Conservation (phyloP, 768 basidiomycete genomes). For the Suillus placidus region DNA sequence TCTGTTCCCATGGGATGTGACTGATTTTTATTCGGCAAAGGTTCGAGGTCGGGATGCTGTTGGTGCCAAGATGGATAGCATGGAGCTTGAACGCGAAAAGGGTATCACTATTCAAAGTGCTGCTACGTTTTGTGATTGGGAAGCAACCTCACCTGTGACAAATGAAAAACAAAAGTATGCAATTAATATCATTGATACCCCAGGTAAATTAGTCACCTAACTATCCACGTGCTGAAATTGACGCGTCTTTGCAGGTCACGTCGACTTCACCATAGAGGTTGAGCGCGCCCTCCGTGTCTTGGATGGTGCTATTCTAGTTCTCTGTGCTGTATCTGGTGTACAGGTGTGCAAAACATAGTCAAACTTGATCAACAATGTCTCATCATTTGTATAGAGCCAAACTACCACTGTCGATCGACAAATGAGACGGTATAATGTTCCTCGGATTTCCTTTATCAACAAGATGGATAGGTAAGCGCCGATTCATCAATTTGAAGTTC, state of each 20-base stretch:
- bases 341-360: constrained; percentile 53
- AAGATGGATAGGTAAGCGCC: constrained; percentile 89
- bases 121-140: constrained; percentile 98
- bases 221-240: not conserved
- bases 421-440: constrained; percentile 97
- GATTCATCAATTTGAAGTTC: not conserved
- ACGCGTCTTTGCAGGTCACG: constrained; percentile 70
- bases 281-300: constrained; percentile 95
- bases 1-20: constrained; percentile 7
- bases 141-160: constrained; percentile 61
- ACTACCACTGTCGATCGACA: constrained; percentile 99
- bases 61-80: constrained; percentile 99
- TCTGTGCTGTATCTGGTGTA: constrained; percentile 97
- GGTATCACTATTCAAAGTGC: constrained; percentile 99
- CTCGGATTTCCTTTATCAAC: constrained; percentile 94
- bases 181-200: constrained; percentile 98
- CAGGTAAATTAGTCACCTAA: constrained; percentile 53
- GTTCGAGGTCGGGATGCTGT: constrained; percentile 93
- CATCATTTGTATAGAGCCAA: constrained; percentile 66
- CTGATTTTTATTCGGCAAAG: constrained; percentile 37
- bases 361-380: not conserved
- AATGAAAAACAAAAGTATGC: constrained; percentile 80
- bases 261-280: constrained; percentile 99
- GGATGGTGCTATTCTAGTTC: constrained; percentile 94
- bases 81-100: constrained; percentile 98